Conservation (phyloP, 1,284 basidiomycete species). For the Entoloma clypeatum region DNA sequence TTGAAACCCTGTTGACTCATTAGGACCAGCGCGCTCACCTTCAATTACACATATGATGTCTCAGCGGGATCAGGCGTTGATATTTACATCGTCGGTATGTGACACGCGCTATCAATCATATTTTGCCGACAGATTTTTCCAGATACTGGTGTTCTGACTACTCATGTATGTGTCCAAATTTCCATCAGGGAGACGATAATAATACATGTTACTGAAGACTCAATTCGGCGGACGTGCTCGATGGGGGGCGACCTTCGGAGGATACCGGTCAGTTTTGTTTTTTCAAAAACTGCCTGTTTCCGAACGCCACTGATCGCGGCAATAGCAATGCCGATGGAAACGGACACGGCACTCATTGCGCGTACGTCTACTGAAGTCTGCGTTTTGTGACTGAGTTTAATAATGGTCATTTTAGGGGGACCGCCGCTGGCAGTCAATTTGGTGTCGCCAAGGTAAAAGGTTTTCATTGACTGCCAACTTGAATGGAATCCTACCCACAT, state of each 20-base stretch:
- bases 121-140: too few species aligned
- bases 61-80: slow-evolving; percentile 1
- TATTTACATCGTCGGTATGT: slow-evolving; percentile 3
- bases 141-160: slow-evolving; percentile 4
- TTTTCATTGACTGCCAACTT: not conserved
- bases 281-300: not conserved
- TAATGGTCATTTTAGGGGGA: slow-evolving; percentile 5
- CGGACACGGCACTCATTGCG: slow-evolving; percentile 30
- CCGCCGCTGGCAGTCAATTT: slow-evolving; percentile 9
- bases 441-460: slow-evolving; percentile 11
- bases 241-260: slow-evolving; percentile 57
- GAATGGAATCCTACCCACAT: not conserved
- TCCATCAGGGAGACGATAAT: not conserved
- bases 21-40: too few species aligned
- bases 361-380: slow-evolving; percentile 2
- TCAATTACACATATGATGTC: slow-evolving; percentile 2
- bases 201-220: slow-evolving; percentile 19
- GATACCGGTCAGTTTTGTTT: slow-evolving; percentile 15
- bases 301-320: not conserved
- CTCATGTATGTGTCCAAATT: not conserved
- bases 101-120: too few species aligned
- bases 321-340: slow-evolving; percentile 57
- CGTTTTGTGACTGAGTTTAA: not conserved
- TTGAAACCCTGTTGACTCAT: too few species aligned
- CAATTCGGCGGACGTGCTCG: slow-evolving; percentile 70